These are phyloP conservation scores for Adenanthera pavonina DNA, from an alignment of 306 rosid genomes.

Conservation along the genomic window DNA sequence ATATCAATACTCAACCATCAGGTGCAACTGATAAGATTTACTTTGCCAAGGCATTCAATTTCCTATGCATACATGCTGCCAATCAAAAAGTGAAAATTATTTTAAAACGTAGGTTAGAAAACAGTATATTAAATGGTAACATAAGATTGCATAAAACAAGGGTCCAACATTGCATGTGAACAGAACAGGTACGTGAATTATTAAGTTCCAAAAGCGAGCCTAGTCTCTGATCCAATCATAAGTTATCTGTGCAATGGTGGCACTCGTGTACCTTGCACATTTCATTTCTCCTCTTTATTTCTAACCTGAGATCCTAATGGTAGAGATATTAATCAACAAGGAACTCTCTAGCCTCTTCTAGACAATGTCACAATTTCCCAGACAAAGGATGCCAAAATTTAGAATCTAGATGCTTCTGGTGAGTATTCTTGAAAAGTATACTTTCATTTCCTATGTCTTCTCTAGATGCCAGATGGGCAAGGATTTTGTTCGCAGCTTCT, in stretches of 20 bases:
- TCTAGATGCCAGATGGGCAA: no score
- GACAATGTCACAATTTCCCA: neutral
- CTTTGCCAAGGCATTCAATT: slow-evolving; percentile 14
- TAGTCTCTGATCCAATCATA: no score
- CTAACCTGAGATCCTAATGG: neutral
- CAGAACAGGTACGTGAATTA: no score
- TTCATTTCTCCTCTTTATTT: neutral
- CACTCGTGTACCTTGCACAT: neutral
- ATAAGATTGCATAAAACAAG: no score
- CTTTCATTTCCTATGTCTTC: neutral
- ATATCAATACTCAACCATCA: neutral
- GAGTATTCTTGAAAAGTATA: neutral
- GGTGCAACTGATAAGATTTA: neutral
- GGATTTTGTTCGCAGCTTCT: no score
- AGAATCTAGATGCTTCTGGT: neutral
- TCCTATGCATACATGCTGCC: neutral
- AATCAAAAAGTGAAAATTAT: no score
- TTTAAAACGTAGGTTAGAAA: no score
- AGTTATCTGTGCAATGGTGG: neutral
- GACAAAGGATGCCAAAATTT: neutral
- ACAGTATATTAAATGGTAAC: no score
- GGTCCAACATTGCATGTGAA: no score
- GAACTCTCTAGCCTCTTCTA: neutral
- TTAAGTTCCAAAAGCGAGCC: no score
- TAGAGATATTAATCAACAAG: neutral